Evolutionary conservation across 192 early-diverging fungal species (phyloP), one percentile per base, ranked within the genome.

Genomic region (Martensiomyces pterosporus): DNA sequence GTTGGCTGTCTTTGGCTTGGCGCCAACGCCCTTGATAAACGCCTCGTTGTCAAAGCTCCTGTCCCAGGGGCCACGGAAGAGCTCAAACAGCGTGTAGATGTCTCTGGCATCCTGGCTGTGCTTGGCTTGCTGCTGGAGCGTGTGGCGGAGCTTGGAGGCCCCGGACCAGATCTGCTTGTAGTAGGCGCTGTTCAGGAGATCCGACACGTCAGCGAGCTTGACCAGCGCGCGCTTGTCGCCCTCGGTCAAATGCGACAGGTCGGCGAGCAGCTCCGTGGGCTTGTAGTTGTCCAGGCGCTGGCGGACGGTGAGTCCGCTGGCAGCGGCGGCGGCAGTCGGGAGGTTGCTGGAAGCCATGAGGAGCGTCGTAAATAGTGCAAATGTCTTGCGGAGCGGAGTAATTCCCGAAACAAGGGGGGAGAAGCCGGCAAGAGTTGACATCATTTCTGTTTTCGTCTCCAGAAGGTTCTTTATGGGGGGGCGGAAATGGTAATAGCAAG

Each of bases 31-130:
- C 0, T 27, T 24, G 8, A 82, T 47, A 64, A 84, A 84, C 42
- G 77, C 63, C 36, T 71, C 71, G 44, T 84, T 72, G 19, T 79
- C 62, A 33, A 56, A 62, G 18, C 78, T 77, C 21, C 64, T 45
- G 63, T 79, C 84, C 84, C 85, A 86, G 10, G 85, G 84, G 2
- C 80, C 85, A 37, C 79, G 78, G 60, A 83, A 78, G 49, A 85
- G 59, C 36, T 85, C 76, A 53, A 89, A 82, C 26, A 82, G 67
- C 10, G 47, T 25, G 0, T 78, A 56, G 26, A 73, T 61, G 33
- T 75, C 54, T 8, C 68, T 56, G 26, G 59, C 75, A 15, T 56
- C 64, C 3, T 32, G 6, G 29, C 40, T 10, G 39, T 42, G 21
- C 10, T 37, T 42, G 27, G 61, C 69, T 5, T 66, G 24, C 13